A percentile compares a stretch with the other conserved stretches of the same genome.
These are phyloP conservation scores for Diaporthe helianthi DNA, from an alignment of 2,329 filamentous ascomycete species.

Conservation along the genomic window DNA sequence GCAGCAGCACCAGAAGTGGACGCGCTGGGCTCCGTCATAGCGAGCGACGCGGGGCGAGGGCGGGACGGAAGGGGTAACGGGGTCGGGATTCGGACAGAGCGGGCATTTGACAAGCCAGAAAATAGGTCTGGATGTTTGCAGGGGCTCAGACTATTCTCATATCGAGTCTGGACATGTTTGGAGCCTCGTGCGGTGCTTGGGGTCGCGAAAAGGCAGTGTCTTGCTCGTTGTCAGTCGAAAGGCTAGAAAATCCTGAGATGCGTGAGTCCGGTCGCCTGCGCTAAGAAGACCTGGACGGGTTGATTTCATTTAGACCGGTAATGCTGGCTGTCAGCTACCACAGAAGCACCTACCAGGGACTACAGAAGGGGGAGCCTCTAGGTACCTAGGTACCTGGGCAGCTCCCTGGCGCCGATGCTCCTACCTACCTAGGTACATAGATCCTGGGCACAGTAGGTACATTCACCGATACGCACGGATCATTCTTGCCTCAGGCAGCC, in stretches of 20 bases:
- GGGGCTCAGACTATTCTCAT: conserved; percentile 52
- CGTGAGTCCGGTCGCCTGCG: conserved; percentile 34
- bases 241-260: conserved; percentile 54
- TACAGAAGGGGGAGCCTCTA: background rate
- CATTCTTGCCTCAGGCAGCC: conserved; percentile 31
- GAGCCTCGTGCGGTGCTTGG: conserved; percentile 54
- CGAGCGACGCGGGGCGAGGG: conserved; percentile 50
- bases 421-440: background rate
- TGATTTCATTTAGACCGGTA: conserved; percentile 3
- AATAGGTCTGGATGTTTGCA: conserved; percentile 61
- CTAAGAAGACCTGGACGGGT: conserved; percentile 40
- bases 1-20: conserved; percentile 27
- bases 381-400: background rate
- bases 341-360: no score
- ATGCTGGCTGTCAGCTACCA: background rate
- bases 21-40: conserved; percentile 62
- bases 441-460: background rate
- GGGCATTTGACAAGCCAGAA: conserved; percentile 65
- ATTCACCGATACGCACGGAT: background rate
- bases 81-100: conserved; percentile 62
- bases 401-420: background rate
- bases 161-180: conserved; percentile 63
- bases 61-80: conserved; percentile 49
- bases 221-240: conserved; percentile 59
- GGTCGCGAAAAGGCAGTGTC: conserved; percentile 53